Conservation (phyloP, 1,284 basidiomycete genomes). For the Leccinum angustisporum region DNA sequence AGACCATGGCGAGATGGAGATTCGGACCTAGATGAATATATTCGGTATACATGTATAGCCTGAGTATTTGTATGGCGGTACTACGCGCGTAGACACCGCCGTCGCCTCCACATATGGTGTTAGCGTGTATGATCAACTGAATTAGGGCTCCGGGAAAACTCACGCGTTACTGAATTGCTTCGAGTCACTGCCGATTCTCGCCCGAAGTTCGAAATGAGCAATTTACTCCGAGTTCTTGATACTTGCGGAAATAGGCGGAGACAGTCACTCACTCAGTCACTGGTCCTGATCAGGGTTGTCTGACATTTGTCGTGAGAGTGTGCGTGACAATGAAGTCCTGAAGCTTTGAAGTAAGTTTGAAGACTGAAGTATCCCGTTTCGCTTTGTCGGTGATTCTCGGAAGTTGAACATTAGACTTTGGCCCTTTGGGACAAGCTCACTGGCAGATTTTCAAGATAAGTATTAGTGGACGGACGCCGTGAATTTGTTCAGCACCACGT, state of each 20-base stretch:
- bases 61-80: neutral
- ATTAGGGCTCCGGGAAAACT: too few relatives aligned
- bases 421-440: neutral
- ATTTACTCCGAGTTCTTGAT: too few relatives aligned
- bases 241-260: neutral
- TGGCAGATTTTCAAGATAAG: neutral
- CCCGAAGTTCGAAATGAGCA: too few relatives aligned
- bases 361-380: neutral
- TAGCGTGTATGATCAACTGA: neutral
- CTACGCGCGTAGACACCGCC: neutral
- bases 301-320: neutral
- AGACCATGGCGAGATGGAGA: too few relatives aligned
- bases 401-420: too few relatives aligned
- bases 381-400: too few relatives aligned
- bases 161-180: neutral
- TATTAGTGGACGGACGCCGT: neutral
- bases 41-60: neutral
- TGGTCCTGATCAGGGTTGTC: neutral
- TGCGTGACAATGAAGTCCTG: neutral
- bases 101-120: neutral
- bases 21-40: neutral
- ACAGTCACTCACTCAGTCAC: neutral
- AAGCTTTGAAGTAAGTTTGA: neutral
- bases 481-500: neutral
- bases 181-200: neutral